Evolutionary conservation across 139 green algal genomes (phyloP).

Genomic region (Tetradesmus obliquus): DNA sequence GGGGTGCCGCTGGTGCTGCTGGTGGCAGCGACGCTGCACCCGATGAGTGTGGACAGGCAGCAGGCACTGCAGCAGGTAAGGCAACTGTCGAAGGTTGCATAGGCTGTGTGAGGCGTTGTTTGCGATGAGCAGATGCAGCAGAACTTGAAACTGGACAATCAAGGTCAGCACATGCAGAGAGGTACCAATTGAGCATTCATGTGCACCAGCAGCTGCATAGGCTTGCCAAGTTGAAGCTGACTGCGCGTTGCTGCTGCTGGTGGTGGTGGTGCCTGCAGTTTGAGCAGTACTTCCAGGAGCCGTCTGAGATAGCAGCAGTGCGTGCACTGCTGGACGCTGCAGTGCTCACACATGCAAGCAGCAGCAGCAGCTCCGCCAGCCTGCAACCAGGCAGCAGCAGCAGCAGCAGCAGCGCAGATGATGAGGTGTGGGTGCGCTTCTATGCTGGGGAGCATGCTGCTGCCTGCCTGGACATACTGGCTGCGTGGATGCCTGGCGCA

Average conservation of each 20-base stretch:
- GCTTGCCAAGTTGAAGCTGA: not conserved
- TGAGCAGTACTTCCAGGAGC: slow-evolving; percentile 3
- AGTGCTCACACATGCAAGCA: not conserved
- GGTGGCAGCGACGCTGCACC: slow-evolving; percentile 26
- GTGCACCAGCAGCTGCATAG: not conserved
- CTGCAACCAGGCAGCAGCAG: slow-evolving; percentile 6
- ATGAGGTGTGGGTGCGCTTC: not conserved
- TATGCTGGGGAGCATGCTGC: not conserved
- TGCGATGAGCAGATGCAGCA: too few relatives aligned
- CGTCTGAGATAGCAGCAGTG: not conserved
- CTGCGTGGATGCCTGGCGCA: slow-evolving; percentile 31
- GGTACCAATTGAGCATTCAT: not conserved
- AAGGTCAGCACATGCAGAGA: too few relatives aligned
- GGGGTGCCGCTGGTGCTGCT: slow-evolving; percentile 2
- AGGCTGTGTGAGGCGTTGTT: too few relatives aligned
- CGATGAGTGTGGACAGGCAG: not conserved
- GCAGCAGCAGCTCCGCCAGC: not conserved
- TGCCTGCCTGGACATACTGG: slow-evolving; percentile 6
- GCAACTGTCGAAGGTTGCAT: not conserved
- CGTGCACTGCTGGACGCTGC: not conserved
- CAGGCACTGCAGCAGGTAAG: not conserved
- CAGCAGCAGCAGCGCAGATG: slow-evolving; percentile 11
- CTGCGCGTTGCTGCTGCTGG: not conserved
- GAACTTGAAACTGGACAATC: not conserved
- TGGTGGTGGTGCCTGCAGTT: not conserved